phyloP scores from a whole-genome alignment of 805 yeast genomes.

The Wickerhamomyces pijperi region DNA sequence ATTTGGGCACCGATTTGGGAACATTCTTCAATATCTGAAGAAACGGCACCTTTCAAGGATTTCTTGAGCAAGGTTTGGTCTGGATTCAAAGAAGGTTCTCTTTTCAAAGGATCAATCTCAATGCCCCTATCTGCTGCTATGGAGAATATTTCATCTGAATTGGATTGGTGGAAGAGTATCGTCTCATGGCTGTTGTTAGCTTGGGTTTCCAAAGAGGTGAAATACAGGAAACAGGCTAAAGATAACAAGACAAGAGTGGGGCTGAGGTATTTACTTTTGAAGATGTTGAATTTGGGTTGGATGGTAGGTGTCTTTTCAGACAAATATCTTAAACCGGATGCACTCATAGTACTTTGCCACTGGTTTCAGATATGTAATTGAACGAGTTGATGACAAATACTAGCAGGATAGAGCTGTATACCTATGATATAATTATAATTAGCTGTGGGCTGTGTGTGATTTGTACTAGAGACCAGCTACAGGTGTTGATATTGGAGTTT shows the following conservation, averaged over 20 bases:
- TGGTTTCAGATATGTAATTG: too few species aligned
- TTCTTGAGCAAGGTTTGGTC: constrained; percentile 16
- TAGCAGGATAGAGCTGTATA: too few species aligned
- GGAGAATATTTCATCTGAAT: not conserved
- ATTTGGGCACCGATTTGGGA: constrained; percentile 25
- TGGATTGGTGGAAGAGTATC: not conserved
- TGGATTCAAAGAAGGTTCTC: constrained; percentile 27
- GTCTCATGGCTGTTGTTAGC: too few species aligned
- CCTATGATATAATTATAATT: too few species aligned
- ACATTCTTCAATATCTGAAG: constrained; percentile 22
- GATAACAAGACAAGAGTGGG: not conserved
- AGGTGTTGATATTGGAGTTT: too few species aligned
- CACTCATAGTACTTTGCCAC: too few species aligned
- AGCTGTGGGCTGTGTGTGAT: too few species aligned
- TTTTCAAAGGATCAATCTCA: constrained; percentile 25
- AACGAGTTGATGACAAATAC: too few species aligned
- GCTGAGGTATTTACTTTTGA: not conserved
- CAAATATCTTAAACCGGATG: not conserved
- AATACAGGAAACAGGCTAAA: not conserved
- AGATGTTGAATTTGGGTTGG: not conserved
- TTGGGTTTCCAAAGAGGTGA: not conserved
- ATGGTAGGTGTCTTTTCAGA: not conserved
- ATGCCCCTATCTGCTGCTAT: constrained; percentile 19
- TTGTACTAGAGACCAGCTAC: too few species aligned
- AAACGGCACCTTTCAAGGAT: constrained; percentile 13